A percentile compares a stretch with the other conserved stretches of the same genome.
Evolutionary conservation across 2,329 filamentous ascomycete genomes (phyloP).

Genomic region (Hypoxylon sp.): DNA sequence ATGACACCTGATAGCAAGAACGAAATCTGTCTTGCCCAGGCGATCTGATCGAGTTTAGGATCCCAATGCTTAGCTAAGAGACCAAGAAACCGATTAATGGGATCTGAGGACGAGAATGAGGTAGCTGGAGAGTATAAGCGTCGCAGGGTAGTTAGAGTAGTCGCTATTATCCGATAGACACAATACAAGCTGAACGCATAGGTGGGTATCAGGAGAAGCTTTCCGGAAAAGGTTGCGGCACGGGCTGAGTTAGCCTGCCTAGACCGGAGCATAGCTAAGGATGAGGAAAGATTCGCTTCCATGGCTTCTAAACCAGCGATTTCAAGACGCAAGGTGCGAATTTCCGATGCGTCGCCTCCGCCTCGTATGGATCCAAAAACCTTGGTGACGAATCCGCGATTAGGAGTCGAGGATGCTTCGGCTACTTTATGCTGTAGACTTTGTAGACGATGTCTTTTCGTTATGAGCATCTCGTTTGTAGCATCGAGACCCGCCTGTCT

Average conservation of each 20-base stretch:
- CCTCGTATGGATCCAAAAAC: constrained; percentile 78
- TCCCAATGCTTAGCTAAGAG: constrained; percentile 87
- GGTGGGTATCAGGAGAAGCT: constrained; percentile 69
- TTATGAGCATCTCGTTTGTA: constrained; percentile 80
- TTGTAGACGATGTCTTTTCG: constrained; percentile 79
- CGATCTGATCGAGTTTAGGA: constrained; percentile 81
- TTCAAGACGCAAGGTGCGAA: constrained; percentile 75
- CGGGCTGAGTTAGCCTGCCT: constrained; percentile 73
- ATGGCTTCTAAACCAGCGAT: constrained; percentile 84
- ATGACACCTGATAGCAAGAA: constrained; percentile 87
- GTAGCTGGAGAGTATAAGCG: constrained; percentile 62
- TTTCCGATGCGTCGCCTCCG: constrained; percentile 69
- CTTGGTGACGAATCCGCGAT: constrained; percentile 75
- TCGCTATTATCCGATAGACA: constrained; percentile 83
- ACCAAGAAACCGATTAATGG: constrained; percentile 84
- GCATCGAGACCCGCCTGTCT: constrained; percentile 84
- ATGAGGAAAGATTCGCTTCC: constrained; percentile 76
- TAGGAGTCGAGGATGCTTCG: constrained; percentile 56
- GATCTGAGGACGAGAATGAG: constrained; percentile 77
- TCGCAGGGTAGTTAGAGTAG: constrained; percentile 73
- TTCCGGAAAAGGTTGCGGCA: constrained; percentile 74
- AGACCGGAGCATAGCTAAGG: constrained; percentile 71
- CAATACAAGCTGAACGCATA: constrained; percentile 85
- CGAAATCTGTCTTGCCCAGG: constrained; percentile 87
- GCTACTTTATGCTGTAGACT: constrained; percentile 73